These are phyloP conservation scores for Lantana camara DNA, from an alignment of 257 asterid species.

Conservation along the genomic window DNA sequence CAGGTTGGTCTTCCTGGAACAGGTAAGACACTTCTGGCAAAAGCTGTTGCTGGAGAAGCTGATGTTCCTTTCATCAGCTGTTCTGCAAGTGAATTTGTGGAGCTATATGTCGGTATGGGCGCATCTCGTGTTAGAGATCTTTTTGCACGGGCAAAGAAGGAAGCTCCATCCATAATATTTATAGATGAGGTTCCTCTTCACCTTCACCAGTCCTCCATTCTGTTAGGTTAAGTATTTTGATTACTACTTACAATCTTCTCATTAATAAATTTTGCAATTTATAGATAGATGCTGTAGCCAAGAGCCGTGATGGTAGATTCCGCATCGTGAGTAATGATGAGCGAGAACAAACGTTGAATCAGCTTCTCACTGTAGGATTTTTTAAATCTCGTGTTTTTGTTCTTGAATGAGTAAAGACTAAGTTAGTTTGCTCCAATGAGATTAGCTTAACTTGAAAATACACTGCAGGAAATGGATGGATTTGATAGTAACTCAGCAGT, in stretches of 20 bases:
- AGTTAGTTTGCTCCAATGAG: constrained; percentile 18
- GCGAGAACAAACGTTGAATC: constrained; percentile 96
- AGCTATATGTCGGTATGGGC: constrained; percentile 98
- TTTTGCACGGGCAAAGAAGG: constrained; percentile 97
- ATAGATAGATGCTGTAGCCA: constrained; percentile 99
- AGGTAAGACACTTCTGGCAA: constrained; percentile 97
- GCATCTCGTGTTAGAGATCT: constrained; percentile 99
- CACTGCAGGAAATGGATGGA: constrained; percentile 98
- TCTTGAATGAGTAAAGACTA: background rate
- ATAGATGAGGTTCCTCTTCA: constrained; percentile 82
- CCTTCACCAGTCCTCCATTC: constrained; percentile 15
- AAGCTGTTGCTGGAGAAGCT: constrained; percentile 99
- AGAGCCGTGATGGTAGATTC: constrained; percentile 96
- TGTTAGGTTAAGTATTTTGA: constrained; percentile 16
- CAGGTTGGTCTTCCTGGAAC: constrained; percentile 99
- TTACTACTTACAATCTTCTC: constrained; percentile 29
- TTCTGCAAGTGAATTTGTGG: constrained; percentile 99
- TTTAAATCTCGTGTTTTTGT: constrained; percentile 18
- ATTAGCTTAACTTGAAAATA: constrained; percentile 32
- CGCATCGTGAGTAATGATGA: constrained; percentile 97
- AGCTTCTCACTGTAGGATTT: constrained; percentile 88
- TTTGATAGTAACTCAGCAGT: constrained; percentile 98
- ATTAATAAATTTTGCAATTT: constrained; percentile 32
- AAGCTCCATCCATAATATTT: constrained; percentile 97
- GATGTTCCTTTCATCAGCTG: constrained; percentile 98